Base-by-base conservation (phyloP, 2,329 filamentous ascomycete genomes). In the Clarireedia monteithiana region DNA sequence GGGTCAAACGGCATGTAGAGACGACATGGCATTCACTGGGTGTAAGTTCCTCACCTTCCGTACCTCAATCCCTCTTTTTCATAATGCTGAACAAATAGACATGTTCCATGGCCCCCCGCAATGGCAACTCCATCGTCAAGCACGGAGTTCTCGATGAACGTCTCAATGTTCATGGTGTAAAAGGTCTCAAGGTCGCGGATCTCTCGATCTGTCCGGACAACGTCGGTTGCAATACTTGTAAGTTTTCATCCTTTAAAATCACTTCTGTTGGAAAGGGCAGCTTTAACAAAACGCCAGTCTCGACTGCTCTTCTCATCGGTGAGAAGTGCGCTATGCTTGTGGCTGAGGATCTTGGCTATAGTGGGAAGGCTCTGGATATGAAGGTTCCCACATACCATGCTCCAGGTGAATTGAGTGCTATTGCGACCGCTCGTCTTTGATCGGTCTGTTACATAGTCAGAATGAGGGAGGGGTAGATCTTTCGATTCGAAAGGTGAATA, bases 91-190 rank as follows among this genome's bases (percentile, higher is more conserved):
- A 55, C 17, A 0, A 1, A 56, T 20, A 66, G 88, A 74, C 72
- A 2, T 73, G 71, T 58, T 72, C 71, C 50, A 74, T 74, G 71
- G 68, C 68, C 26, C 68, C 71, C 1, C 65, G 62, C 38, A 69
- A 72, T 49, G 65, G 88, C 58, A 91, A 90, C 74, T 84, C 80
- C 65, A 88, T 91, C 66, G 86, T 91, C 69, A 88, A 70, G 53
- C 69, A 68, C 40, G 72, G 72, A n/a, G 72, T 74, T 6, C 67
- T 74, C 4, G 70, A 74, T 61, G 64, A 67, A 27, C 65, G 63
- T 14, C 60, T 74, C 40, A 71, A 68, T 51, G 73, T 75, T 1
- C 69, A 75, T 58, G 73, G 72, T 5, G 64, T 72, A 6, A 63
- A 69, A 59, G 68, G 69, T 26, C 60, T 75, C 45, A 76, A 76